Evolutionary conservation across 352 stramenopile species (phyloP).

Genomic region (Pythium myriotylum): DNA sequence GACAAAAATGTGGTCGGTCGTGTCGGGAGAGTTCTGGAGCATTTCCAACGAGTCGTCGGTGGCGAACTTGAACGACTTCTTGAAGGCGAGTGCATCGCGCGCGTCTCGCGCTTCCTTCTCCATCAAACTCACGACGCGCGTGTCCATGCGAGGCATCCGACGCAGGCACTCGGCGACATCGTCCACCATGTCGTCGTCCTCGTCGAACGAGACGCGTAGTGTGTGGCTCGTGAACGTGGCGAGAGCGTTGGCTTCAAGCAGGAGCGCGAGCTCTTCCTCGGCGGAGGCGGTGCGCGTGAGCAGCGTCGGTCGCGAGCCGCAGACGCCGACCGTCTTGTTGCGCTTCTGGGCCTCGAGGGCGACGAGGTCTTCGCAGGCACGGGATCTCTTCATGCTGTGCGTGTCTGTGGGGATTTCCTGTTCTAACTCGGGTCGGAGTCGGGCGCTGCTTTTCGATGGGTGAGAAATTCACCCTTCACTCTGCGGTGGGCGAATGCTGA

Average conservation of each 20-base stretch:
- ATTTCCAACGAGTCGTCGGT: slow-evolving; percentile 34
- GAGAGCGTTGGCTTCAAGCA: slow-evolving; percentile 21
- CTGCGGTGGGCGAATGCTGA: slow-evolving; percentile 21
- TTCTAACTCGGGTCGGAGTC: neutral
- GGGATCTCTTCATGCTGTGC: slow-evolving; percentile 64
- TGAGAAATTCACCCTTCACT: neutral
- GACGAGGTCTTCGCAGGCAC: slow-evolving; percentile 69
- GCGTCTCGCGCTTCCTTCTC: slow-evolving; percentile 21
- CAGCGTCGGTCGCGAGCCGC: slow-evolving; percentile 12
- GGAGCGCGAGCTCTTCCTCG: slow-evolving; percentile 23
- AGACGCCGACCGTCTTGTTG: slow-evolving; percentile 26
- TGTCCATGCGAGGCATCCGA: slow-evolving; percentile 8
- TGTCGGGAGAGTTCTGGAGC: slow-evolving; percentile 45
- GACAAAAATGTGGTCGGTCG: slow-evolving; percentile 18
- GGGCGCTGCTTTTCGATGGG: too few relatives aligned
- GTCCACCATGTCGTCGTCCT: slow-evolving; percentile 13
- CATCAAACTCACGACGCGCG: slow-evolving; percentile 13
- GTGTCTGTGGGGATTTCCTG: slow-evolving; percentile 1
- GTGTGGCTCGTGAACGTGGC: slow-evolving; percentile 2
- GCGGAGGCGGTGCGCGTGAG: slow-evolving; percentile 15
- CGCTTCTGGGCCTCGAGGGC: slow-evolving; percentile 46
- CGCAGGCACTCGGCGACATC: slow-evolving; percentile 12
- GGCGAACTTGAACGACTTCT: slow-evolving; percentile 11
- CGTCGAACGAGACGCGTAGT: slow-evolving; percentile 1
- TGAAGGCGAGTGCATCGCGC: slow-evolving; percentile 24